Percentiles rank a stretch among this genome's conserved stretches.
These are phyloP conservation scores for Trichoderma atroviride DNA, from an alignment of 2,329 filamentous ascomycete genomes.

Conservation along the genomic window DNA sequence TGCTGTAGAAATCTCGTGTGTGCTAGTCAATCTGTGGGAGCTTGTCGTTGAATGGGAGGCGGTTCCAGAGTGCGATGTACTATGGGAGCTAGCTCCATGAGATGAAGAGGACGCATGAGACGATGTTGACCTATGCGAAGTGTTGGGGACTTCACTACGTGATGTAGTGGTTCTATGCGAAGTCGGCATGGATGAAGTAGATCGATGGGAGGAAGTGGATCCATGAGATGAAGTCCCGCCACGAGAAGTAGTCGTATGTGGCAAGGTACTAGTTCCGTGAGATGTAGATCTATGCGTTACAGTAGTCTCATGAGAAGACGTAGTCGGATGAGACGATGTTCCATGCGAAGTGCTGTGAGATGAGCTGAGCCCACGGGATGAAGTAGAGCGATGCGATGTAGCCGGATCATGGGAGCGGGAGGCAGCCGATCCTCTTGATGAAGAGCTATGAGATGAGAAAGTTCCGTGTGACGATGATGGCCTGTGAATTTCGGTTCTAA, in stretches of 20 bases:
- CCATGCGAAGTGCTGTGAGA: background rate
- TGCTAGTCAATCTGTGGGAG: background rate
- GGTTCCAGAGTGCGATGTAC: too few species aligned
- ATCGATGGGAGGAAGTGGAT: background rate
- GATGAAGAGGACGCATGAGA: background rate
- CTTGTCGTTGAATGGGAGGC: background rate
- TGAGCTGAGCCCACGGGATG: background rate
- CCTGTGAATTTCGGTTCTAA: too few species aligned
- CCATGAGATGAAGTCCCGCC: background rate
- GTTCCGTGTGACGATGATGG: background rate
- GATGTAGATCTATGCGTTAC: background rate
- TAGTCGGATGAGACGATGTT: background rate
- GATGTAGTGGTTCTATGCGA: too few species aligned
- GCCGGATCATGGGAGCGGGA: background rate
- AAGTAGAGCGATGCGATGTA: background rate
- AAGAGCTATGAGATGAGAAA: background rate
- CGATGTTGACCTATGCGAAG: too few species aligned
- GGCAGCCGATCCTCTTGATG: background rate
- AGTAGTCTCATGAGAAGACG: background rate
- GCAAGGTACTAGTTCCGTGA: background rate
- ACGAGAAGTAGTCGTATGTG: background rate
- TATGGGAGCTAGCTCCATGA: background rate
- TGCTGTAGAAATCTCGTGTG: background rate
- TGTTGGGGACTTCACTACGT: too few species aligned
- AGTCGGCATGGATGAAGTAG: too few species aligned